A percentile compares a stretch with the other conserved stretches of the same genome.
Evolutionary conservation across 2,329 filamentous ascomycete species (phyloP).

Genomic region (Cladobotryum protrusum): DNA sequence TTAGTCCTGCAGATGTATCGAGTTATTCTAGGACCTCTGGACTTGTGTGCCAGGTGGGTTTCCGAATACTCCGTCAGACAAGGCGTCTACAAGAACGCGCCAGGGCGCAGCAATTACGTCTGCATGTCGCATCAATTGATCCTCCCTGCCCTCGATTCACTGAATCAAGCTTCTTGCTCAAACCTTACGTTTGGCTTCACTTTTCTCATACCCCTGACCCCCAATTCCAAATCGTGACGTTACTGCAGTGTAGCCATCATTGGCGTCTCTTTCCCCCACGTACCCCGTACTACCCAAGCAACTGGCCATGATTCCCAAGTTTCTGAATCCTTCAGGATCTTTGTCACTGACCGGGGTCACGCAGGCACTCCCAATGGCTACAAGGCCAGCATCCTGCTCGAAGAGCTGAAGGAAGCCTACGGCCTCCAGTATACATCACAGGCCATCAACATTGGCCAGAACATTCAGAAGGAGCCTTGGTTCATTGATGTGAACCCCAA

Average conservation of each 20-base stretch:
- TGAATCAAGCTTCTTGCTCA: too few species aligned
- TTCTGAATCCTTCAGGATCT: not conserved
- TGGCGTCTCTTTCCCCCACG: too few species aligned
- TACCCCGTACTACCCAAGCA: not conserved
- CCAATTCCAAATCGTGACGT: too few species aligned
- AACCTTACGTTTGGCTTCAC: not conserved
- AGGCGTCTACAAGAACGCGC: too few species aligned
- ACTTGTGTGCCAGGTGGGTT: too few species aligned
- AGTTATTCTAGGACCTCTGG: too few species aligned
- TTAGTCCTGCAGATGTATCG: too few species aligned
- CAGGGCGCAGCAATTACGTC: too few species aligned
- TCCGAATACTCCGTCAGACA: too few species aligned
- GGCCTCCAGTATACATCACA: conserved; percentile 55
- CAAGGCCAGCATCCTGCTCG: conserved; percentile 56
- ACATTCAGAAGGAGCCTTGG: conserved; percentile 63
- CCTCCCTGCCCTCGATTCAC: too few species aligned
- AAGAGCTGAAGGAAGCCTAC: conserved; percentile 62
- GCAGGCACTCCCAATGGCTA: conserved; percentile 45
- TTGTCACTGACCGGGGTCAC: conserved; percentile 5
- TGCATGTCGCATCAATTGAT: too few species aligned
- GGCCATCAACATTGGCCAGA: conserved; percentile 51
- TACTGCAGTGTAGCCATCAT: too few species aligned
- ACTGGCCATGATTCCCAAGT: not conserved
- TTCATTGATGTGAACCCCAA: conserved; percentile 58
- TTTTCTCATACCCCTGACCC: not conserved